Base-by-base conservation (phyloP, 768 basidiomycete species). In the Leucocoprinus sp. region DNA sequence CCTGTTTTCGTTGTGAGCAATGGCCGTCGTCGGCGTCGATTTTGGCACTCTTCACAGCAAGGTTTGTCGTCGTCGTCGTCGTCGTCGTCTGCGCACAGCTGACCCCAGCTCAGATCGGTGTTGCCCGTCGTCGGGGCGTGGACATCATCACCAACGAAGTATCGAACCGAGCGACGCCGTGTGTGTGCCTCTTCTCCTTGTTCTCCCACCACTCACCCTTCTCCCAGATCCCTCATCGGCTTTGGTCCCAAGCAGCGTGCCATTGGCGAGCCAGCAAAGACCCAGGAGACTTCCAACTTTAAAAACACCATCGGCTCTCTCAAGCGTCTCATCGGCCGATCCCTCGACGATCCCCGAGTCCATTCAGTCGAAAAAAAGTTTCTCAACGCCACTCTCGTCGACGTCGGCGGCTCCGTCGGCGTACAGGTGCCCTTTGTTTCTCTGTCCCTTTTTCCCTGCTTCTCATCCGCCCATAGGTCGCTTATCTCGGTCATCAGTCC, bases 121-220 rank as follows among this genome's bases (percentile, higher is more conserved):
- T 95, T 53, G 93, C 93, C 15, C 78, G 93, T 67, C 84, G 89
- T 68, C 78, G 90, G 60, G 95, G 95, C 55, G 95, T 99, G 71
- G 95, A 99, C 75, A 93, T 99, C 66, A 95, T 99, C 71, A 73
- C 81, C 50, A 99, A 99, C 65, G 95, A 99, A 64, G 92, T 93
- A 50, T 97, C 93, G 12, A 97, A 97, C 74, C 86, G 96, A 45
- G 78, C 84, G 12, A 98, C 93, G 19, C 95, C 95, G 92, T 97
- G 51, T 59, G 91, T 77, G 18, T 23, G 22, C 2, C 21, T 26
- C 35, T 43, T 14, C 46, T 21, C 26, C 18, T n/a, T 18, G 8
- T 23, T 12, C 27, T 8, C 57, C 92, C 89, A 55, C 91, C 90
- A 27, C 80, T 90, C 51, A 43, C 37, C 36, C 17, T 34, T 51